Conservation (phyloP, 768 basidiomycete genomes). For the Lentinula detonsa region DNA sequence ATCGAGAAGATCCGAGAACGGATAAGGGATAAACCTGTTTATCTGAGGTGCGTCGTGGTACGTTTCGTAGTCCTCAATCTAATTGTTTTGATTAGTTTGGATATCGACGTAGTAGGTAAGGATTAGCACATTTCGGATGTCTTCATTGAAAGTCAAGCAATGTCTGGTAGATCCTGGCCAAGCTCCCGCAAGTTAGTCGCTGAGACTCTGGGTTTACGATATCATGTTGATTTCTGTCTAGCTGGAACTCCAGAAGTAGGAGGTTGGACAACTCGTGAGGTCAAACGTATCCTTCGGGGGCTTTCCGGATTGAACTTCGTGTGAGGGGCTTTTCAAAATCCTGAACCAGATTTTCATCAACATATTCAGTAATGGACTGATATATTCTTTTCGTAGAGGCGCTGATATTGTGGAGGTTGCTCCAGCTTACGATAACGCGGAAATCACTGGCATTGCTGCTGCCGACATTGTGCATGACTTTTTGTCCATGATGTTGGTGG, state of each 20-base stretch:
- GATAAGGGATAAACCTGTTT: slow-evolving; percentile 54
- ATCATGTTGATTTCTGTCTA: slow-evolving; percentile 12
- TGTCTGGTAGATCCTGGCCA: slow-evolving; percentile 43
- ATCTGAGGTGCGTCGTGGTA: slow-evolving; percentile 36
- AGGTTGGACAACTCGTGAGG: slow-evolving; percentile 61
- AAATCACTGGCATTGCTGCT: slow-evolving; percentile 36
- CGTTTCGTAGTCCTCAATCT: background rate
- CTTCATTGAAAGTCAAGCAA: background rate
- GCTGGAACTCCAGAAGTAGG: slow-evolving; percentile 63
- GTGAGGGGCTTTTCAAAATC: slow-evolving; percentile 23
- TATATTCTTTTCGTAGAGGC: slow-evolving; percentile 22
- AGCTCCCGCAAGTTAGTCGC: slow-evolving; percentile 41
- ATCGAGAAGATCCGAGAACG: slow-evolving; percentile 49
- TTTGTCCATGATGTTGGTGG: slow-evolving; percentile 29
- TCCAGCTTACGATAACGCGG: slow-evolving; percentile 44
- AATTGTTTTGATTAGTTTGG: slow-evolving; percentile 29
- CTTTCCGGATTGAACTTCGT: slow-evolving; percentile 55
- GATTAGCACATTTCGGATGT: background rate
- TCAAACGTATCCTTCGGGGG: slow-evolving; percentile 58
- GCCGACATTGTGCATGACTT: slow-evolving; percentile 43
- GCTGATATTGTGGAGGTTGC: slow-evolving; percentile 50
- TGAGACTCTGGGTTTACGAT: background rate
- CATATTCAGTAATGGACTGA: background rate
- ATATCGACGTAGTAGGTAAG: slow-evolving; percentile 57
- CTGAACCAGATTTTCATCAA: background rate